These are phyloP conservation scores for Extremus antarcticus DNA, from an alignment of 495 filamentous ascomycete species.

Conservation along the genomic window DNA sequence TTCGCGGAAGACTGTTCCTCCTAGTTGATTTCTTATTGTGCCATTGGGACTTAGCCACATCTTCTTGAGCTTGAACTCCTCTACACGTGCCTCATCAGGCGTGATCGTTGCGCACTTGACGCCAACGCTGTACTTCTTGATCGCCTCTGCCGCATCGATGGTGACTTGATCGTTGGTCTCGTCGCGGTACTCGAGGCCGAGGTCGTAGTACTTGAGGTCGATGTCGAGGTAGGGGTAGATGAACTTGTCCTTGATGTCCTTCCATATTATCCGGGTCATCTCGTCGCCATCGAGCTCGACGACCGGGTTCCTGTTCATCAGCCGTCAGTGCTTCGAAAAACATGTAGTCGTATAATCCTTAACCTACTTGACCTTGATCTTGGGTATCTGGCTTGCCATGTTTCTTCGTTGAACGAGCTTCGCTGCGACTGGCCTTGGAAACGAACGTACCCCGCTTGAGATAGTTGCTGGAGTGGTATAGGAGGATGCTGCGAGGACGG, in stretches of 20 bases:
- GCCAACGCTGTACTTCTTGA: slow-evolving; percentile 96
- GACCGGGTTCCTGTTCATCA: slow-evolving; percentile 58
- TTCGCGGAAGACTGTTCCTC: slow-evolving; percentile 95
- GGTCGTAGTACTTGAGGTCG: slow-evolving; percentile 98
- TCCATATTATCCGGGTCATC: slow-evolving; percentile 98
- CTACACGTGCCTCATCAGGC: slow-evolving; percentile 86
- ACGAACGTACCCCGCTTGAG: slow-evolving; percentile 3
- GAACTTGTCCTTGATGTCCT: slow-evolving; percentile 92
- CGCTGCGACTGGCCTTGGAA: slow-evolving; percentile 13
- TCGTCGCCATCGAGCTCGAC: slow-evolving; percentile 95
- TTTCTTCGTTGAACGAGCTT: slow-evolving; percentile 15
- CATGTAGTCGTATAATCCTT: background rate
- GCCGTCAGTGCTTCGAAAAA: background rate
- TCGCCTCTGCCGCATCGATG: slow-evolving; percentile 84
- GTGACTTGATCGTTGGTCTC: slow-evolving; percentile 95
- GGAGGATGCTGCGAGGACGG: background rate
- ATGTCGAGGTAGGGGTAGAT: slow-evolving; percentile 65
- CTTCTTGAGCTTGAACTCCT: slow-evolving; percentile 98
- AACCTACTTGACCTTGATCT: slow-evolving; percentile 21
- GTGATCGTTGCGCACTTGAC: slow-evolving; percentile 99
- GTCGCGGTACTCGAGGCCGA: slow-evolving; percentile 90
- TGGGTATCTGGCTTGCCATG: slow-evolving; percentile 19
- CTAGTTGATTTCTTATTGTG: slow-evolving; percentile 91
- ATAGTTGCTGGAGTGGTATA: background rate
- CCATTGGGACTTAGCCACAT: slow-evolving; percentile 99